Conservation (phyloP, 2,329 filamentous ascomycete species). For the Neobulgaria alba region DNA sequence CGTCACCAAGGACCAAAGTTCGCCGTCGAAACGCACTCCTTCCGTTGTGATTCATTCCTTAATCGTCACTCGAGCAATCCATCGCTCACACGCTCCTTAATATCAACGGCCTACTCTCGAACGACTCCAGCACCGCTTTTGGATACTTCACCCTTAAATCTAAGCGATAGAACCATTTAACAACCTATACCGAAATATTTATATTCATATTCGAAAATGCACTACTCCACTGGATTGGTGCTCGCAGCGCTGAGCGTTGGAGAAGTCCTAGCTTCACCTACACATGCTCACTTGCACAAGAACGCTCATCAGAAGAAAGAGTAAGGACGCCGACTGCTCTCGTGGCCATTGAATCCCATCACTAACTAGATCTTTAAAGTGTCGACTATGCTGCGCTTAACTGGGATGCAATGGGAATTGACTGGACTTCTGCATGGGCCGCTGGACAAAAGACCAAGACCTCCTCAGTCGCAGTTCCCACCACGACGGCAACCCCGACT, state of each 20-base stretch:
- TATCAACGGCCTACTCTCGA: constrained; percentile 15
- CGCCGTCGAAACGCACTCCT: constrained; percentile 20
- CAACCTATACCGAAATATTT: constrained; percentile 6
- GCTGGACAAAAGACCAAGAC: constrained; percentile 14
- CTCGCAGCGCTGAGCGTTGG: constrained; percentile 24
- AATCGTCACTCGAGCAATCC: constrained; percentile 21
- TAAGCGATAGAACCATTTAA: background rate
- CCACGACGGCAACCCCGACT: constrained; percentile 1
- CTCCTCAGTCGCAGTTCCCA: constrained; percentile 2
- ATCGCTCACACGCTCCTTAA: constrained; percentile 26
- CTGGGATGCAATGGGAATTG: constrained; percentile 23
- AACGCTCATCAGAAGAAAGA: constrained; percentile 25
- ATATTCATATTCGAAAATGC: constrained; percentile 20
- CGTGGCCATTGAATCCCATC: background rate
- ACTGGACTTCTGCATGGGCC: constrained; percentile 22
- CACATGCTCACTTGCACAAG: constrained; percentile 24
- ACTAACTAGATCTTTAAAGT: background rate
- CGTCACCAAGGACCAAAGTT: constrained; percentile 16
- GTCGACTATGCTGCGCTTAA: constrained; percentile 20
- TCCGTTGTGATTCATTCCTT: constrained; percentile 22
- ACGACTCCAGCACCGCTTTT: constrained; percentile 8
- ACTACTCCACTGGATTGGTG: constrained; percentile 23
- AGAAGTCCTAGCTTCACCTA: constrained; percentile 26
- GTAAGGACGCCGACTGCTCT: constrained; percentile 14
- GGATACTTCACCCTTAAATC: background rate